Evolutionary conservation across 2,329 filamentous ascomycete genomes (phyloP).

Genomic region (Pseudogymnoascus verrucosus): DNA sequence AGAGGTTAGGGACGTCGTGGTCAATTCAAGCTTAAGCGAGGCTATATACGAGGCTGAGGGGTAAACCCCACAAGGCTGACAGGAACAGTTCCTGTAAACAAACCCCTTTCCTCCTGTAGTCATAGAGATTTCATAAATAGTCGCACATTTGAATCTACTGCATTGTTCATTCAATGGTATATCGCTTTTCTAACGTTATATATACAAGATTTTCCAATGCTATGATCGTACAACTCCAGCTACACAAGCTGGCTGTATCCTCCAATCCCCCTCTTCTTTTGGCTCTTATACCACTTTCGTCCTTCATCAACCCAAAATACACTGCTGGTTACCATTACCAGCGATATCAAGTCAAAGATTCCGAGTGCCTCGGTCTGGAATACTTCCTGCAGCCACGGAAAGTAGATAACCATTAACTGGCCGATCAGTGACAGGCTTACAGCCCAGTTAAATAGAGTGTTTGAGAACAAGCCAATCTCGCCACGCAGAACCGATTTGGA

Average conservation of each 20-base stretch:
- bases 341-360: constrained; percentile 62
- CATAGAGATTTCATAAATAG: no score
- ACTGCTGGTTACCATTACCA: constrained; percentile 71
- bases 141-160: no score
- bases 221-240: constrained; percentile 2
- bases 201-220: not conserved
- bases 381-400: constrained; percentile 85
- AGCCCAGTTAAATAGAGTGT: constrained; percentile 94
- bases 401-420: constrained; percentile 86
- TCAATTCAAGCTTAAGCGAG: constrained; percentile 8
- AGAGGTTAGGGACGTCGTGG: constrained; percentile 1
- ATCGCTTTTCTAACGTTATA: constrained; percentile 7
- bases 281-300: constrained; percentile 67
- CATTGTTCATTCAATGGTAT: not conserved
- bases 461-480: constrained; percentile 74
- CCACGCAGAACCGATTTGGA: constrained; percentile 81
- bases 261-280: constrained; percentile 46
- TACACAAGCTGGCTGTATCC: constrained; percentile 61
- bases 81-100: not conserved
- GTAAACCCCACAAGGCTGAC: constrained; percentile 2
- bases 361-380: constrained; percentile 90
- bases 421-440: constrained; percentile 78
- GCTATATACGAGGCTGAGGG: constrained; percentile 4
- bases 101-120: no score
- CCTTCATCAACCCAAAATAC: constrained; percentile 95